Conservation (phyloP, 352 stramenopile genomes). For the Phytophthora foliorum region DNA sequence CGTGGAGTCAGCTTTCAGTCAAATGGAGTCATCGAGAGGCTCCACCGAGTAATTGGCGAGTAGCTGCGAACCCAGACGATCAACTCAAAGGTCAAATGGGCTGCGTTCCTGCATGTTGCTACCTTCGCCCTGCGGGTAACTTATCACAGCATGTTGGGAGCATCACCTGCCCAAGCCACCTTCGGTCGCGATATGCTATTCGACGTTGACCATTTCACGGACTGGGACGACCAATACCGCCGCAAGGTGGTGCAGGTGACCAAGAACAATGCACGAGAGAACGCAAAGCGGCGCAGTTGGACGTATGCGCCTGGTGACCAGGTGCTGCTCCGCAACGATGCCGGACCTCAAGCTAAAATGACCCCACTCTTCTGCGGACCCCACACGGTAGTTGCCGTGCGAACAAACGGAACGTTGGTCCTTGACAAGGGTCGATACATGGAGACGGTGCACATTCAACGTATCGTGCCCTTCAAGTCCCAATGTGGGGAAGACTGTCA, state of each 20-base stretch:
- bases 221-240: neutral
- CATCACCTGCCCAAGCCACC: neutral
- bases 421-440: neutral
- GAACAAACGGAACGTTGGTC: neutral
- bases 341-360: neutral
- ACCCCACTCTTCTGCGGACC: neutral
- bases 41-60: conserved; percentile 9
- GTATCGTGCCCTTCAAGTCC: neutral
- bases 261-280: conserved; percentile 9
- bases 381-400: neutral
- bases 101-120: neutral
- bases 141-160: neutral
- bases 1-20: no score
- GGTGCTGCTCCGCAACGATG: neutral
- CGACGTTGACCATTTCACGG: neutral
- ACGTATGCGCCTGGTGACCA: neutral
- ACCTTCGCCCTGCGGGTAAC: conserved; percentile 2
- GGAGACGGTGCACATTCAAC: neutral
- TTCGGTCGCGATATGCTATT: conserved; percentile 10
- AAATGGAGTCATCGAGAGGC: conserved; percentile 9
- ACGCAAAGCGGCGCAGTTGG: neutral
- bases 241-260: neutral
- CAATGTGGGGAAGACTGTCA: neutral
- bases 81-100: conserved; percentile 2
- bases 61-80: conserved; percentile 1